A percentile compares a stretch with the other conserved stretches of the same genome.
phyloP scores from a whole-genome alignment of 768 basidiomycete species.

The Coprinopsis strossmayeri region DNA sequence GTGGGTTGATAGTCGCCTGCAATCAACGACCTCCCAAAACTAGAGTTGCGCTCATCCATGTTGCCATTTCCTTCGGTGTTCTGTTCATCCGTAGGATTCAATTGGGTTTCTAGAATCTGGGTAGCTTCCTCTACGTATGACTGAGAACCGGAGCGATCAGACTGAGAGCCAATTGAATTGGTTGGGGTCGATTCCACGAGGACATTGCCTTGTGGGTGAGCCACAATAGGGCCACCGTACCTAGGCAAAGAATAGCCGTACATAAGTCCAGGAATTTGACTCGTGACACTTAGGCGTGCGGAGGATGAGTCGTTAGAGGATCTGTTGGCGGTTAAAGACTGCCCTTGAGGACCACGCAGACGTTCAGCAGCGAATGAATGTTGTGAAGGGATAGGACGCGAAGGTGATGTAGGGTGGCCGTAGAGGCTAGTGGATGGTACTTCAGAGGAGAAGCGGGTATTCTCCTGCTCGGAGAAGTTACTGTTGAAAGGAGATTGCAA shows the following conservation, averaged over 20 bases:
- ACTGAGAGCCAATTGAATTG: constrained; percentile 34
- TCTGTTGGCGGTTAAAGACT: neutral
- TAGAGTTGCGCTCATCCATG: constrained; percentile 9
- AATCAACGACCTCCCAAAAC: constrained; percentile 31
- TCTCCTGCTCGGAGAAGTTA: constrained; percentile 9
- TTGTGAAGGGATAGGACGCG: constrained; percentile 32
- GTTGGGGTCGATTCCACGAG: constrained; percentile 49
- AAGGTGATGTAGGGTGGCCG: neutral
- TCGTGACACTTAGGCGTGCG: constrained; percentile 18
- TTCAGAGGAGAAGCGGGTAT: constrained; percentile 5
- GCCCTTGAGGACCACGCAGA: neutral
- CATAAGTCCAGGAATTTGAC: neutral
- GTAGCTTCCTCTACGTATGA: constrained; percentile 20
- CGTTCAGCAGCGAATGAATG: constrained; percentile 47
- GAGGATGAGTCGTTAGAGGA: constrained; percentile 11
- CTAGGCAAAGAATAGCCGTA: neutral
- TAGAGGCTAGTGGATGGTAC: neutral
- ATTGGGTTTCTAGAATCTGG: constrained; percentile 13
- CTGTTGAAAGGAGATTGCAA: too few species aligned
- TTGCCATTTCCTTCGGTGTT: neutral
- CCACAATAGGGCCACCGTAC: neutral
- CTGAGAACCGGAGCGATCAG: constrained; percentile 10
- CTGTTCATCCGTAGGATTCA: too few species aligned
- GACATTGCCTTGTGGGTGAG: constrained; percentile 1
- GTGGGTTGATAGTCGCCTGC: constrained; percentile 15